A percentile compares a stretch with the other conserved stretches of the same genome.
phyloP scores from a whole-genome alignment of 2,329 filamentous ascomycete genomes.

The Neofusicoccum ribis region DNA sequence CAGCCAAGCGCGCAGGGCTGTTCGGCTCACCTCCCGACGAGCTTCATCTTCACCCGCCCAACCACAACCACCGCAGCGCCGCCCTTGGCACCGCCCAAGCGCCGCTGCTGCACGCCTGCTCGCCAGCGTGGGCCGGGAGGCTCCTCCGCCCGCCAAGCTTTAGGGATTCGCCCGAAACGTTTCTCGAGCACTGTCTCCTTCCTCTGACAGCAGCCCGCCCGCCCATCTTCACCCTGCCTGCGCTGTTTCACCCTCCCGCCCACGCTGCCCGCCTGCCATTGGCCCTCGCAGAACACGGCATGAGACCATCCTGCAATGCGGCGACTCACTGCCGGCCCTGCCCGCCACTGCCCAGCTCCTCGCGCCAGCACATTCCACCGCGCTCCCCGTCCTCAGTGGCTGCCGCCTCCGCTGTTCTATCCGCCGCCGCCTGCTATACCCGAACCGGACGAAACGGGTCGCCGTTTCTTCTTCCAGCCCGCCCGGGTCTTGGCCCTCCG shows the following conservation, averaged over 20 bases:
- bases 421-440: not conserved
- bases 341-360: not conserved
- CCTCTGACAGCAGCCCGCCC: not conserved
- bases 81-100: not conserved
- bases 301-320: not conserved
- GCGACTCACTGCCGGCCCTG: not conserved
- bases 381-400: not conserved
- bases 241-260: not conserved
- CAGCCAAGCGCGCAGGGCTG: conserved; percentile 3
- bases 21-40: not conserved
- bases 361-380: not conserved
- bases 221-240: not conserved
- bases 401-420: not conserved
- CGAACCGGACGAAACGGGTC: conserved; percentile 2
- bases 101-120: not conserved
- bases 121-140: not conserved
- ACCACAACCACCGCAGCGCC: not conserved
- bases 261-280: not conserved
- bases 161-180: conserved; percentile 4
- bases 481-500: not conserved
- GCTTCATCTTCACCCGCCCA: conserved; percentile 1
- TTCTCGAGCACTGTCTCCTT: conserved; percentile 4
- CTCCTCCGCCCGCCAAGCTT: conserved; percentile 4
- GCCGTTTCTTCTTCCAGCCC: conserved; percentile 2
- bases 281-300: not conserved